Evolutionary conservation across 2,329 filamentous ascomycete genomes (phyloP).

Genomic region (Arthrobotrys entomopaga): DNA sequence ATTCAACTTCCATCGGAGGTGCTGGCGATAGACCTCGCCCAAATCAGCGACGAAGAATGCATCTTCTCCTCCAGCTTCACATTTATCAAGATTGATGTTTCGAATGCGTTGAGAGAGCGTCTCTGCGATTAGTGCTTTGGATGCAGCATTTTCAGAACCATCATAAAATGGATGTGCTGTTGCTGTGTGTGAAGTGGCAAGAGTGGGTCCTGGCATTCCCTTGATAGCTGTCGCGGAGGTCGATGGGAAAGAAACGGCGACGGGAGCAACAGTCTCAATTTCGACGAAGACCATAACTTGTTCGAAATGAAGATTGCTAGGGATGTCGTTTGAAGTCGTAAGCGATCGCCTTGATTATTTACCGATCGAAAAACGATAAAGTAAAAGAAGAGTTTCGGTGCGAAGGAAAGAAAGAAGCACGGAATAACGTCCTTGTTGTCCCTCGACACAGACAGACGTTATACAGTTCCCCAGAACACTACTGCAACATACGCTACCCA

Average conservation of each 20-base stretch:
- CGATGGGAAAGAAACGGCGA: slow-evolving; percentile 66
- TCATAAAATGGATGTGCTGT: slow-evolving; percentile 47
- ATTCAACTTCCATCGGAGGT: slow-evolving; percentile 96
- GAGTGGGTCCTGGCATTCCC: slow-evolving; percentile 61
- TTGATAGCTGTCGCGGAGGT: slow-evolving; percentile 61
- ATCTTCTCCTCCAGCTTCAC: slow-evolving; percentile 92
- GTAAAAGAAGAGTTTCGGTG: slow-evolving; percentile 8
- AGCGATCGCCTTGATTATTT: neutral
- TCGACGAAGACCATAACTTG: slow-evolving; percentile 52
- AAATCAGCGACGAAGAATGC: slow-evolving; percentile 98
- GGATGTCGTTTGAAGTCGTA: neutral
- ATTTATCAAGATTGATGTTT: slow-evolving; percentile 84
- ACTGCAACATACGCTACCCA: slow-evolving; percentile 10
- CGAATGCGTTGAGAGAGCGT: slow-evolving; percentile 87
- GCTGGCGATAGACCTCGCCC: slow-evolving; percentile 98
- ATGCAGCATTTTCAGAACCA: slow-evolving; percentile 60
- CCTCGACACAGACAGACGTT: slow-evolving; percentile 20
- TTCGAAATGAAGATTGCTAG: neutral
- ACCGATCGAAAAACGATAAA: slow-evolving; percentile 8
- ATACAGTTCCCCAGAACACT: slow-evolving; percentile 34
- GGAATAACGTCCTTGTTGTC: slow-evolving; percentile 7
- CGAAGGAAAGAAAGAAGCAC: slow-evolving; percentile 8
- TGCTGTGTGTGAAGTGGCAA: slow-evolving; percentile 40
- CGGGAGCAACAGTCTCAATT: slow-evolving; percentile 73
- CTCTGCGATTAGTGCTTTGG: slow-evolving; percentile 85